These are phyloP conservation scores for Monilinia fructigena DNA, from an alignment of 2,329 filamentous ascomycete genomes.

Conservation along the genomic window DNA sequence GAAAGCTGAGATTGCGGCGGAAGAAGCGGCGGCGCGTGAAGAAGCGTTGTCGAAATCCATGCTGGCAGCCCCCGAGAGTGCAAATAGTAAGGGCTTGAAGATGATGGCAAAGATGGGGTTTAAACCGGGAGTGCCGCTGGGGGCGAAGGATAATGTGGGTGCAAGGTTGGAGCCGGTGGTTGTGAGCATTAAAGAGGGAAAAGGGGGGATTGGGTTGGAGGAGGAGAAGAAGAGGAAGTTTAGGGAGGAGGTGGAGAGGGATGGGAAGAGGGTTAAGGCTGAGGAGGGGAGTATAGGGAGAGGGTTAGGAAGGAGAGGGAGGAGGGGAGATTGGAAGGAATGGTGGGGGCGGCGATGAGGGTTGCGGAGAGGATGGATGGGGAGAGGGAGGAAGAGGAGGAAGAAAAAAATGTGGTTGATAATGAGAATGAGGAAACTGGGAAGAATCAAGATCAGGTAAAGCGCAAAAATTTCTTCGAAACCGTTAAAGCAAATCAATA, in stretches of 20 bases:
- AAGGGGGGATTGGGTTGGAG: slow-evolving; percentile 81
- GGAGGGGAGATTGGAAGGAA: slow-evolving; percentile 63
- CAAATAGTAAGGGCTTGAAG: slow-evolving; percentile 79
- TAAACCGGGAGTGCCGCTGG: slow-evolving; percentile 70
- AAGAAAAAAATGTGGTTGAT: slow-evolving; percentile 31
- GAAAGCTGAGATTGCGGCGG: slow-evolving; percentile 77
- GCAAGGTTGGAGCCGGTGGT: slow-evolving; percentile 67
- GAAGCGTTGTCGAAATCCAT: slow-evolving; percentile 73
- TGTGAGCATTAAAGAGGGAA: slow-evolving; percentile 73
- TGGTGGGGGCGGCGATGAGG: slow-evolving; percentile 76
- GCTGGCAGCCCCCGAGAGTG: slow-evolving; percentile 54
- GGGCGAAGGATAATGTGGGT: slow-evolving; percentile 53
- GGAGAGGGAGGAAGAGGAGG: slow-evolving; percentile 53
- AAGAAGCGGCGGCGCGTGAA: slow-evolving; percentile 71
- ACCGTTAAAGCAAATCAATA: slow-evolving; percentile 65
- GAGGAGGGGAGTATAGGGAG: slow-evolving; percentile 59
- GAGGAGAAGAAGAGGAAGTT: slow-evolving; percentile 77
- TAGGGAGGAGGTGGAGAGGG: slow-evolving; percentile 58
- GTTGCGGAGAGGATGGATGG: slow-evolving; percentile 85
- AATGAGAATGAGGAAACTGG: slow-evolving; percentile 29
- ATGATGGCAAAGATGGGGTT: slow-evolving; percentile 99
- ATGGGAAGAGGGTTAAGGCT: slow-evolving; percentile 60
- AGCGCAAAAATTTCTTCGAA: slow-evolving; percentile 44
- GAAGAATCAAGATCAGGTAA: slow-evolving; percentile 29
- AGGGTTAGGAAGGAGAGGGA: slow-evolving; percentile 65